A percentile compares a stretch with the other conserved stretches of the same genome.
Conservation (phyloP, 257 asterid species). For the Fraxinus pennsylvanica region DNA sequence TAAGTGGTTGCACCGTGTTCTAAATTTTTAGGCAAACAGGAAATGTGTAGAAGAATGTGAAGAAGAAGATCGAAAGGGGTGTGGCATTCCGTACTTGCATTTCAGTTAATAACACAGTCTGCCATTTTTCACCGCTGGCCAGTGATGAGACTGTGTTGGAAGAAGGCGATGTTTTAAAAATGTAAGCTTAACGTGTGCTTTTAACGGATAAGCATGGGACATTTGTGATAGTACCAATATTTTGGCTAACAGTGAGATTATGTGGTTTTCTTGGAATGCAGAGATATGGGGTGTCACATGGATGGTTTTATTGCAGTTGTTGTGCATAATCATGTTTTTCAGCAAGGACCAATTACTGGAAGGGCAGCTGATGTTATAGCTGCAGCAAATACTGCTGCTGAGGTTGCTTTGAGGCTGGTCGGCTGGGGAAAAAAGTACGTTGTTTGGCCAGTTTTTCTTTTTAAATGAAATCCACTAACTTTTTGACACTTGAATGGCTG, state of each 20-base stretch:
- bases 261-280: conserved; percentile 34
- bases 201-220: neutral
- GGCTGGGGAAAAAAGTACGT: conserved; percentile 82
- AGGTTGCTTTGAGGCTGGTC: conserved; percentile 92
- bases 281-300: conserved; percentile 96
- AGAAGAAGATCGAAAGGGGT: conserved; percentile 93
- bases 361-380: conserved; percentile 89
- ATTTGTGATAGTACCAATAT: neutral
- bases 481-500: neutral
- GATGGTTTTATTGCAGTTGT: conserved; percentile 90
- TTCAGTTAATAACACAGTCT: conserved; percentile 77
- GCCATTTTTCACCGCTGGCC: conserved; percentile 86
- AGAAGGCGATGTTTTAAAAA: conserved; percentile 74
- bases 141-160: conserved; percentile 70
- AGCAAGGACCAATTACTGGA: conserved; percentile 83
- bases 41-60: conserved; percentile 82
- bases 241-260: conserved; percentile 5
- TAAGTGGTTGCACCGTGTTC: neutral
- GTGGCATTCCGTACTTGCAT: conserved; percentile 93
- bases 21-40: conserved; percentile 67
- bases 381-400: conserved; percentile 96
- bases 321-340: conserved; percentile 85
- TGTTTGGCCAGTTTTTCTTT: too few species aligned
- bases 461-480: neutral
- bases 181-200: conserved; percentile 44